phyloP scores from a whole-genome alignment of 768 basidiomycete genomes.

The Termitomyces sp. region DNA sequence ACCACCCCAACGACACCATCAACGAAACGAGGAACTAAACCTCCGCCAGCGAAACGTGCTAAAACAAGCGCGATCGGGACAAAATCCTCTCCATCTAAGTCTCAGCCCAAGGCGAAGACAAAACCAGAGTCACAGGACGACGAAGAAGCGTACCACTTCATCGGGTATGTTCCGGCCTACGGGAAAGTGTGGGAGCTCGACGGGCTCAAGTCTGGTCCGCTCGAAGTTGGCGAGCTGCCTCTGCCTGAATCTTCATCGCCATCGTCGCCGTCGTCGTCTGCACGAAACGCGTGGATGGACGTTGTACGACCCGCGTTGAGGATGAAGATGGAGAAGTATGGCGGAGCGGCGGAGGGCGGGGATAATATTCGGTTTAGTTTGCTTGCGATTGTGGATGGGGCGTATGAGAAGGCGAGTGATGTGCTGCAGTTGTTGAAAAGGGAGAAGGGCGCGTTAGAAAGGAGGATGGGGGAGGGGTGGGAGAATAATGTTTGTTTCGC shows the following conservation, averaged over 20 bases:
- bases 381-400: slow-evolving; percentile 52
- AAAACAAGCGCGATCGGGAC: slow-evolving; percentile 14
- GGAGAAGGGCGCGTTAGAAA: slow-evolving; percentile 39
- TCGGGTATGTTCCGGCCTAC: slow-evolving; percentile 55
- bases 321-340: slow-evolving; percentile 56
- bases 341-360: slow-evolving; percentile 35
- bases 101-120: slow-evolving; percentile 14
- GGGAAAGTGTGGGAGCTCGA: slow-evolving; percentile 72
- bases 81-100: slow-evolving; percentile 12
- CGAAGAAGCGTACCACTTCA: slow-evolving; percentile 57
- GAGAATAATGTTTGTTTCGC: slow-evolving; percentile 26
- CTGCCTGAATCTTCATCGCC: slow-evolving; percentile 3
- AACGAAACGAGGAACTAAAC: slow-evolving; percentile 20
- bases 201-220: slow-evolving; percentile 54
- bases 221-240: slow-evolving; percentile 57
- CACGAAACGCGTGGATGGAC: slow-evolving; percentile 47
- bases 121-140: slow-evolving; percentile 16
- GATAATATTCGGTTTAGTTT: slow-evolving; percentile 54
- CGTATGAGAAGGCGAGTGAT: slow-evolving; percentile 42
- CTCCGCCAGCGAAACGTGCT: slow-evolving; percentile 31
- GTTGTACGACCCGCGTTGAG: slow-evolving; percentile 53
- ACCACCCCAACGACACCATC: slow-evolving; percentile 7
- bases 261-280: background rate
- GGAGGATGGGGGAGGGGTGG: slow-evolving; percentile 34
- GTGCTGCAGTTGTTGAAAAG: slow-evolving; percentile 47